These are phyloP conservation scores for Huntiella decipiens DNA, from an alignment of 2,329 filamentous ascomycete species.

Conservation along the genomic window DNA sequence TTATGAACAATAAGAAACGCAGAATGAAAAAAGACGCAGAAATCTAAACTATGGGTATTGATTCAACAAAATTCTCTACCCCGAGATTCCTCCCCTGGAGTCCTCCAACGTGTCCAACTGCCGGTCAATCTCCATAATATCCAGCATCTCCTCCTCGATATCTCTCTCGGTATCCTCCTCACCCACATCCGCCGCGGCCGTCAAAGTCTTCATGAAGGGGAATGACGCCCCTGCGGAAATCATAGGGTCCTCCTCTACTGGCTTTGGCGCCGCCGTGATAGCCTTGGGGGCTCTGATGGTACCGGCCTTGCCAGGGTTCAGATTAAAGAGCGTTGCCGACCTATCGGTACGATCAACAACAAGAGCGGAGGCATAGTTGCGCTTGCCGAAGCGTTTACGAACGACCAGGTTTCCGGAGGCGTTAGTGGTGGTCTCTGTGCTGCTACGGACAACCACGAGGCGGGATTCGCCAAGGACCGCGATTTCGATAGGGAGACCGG, in stretches of 20 bases:
- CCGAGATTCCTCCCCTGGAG: conserved; percentile 20
- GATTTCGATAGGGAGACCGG: conserved; percentile 31
- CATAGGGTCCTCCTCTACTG: conserved; percentile 19
- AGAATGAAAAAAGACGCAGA: neutral
- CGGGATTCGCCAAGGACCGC: conserved; percentile 36
- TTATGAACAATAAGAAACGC: conserved; percentile 1
- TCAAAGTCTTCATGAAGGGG: conserved; percentile 30
- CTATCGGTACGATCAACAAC: conserved; percentile 31
- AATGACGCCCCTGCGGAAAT: neutral
- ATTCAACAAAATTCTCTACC: conserved; percentile 12
- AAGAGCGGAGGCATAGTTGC: conserved; percentile 25
- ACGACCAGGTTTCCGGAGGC: conserved; percentile 22
- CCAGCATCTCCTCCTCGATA: conserved; percentile 41
- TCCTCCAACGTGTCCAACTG: conserved; percentile 36
- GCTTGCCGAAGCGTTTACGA: conserved; percentile 17
- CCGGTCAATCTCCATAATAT: conserved; percentile 47
- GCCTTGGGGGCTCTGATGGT: conserved; percentile 17
- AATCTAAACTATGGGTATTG: conserved; percentile 1
- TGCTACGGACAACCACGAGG: conserved; percentile 34
- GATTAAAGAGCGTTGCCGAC: conserved; percentile 28
- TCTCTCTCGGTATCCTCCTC: conserved; percentile 26
- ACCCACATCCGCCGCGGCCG: conserved; percentile 31
- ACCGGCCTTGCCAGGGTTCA: conserved; percentile 26
- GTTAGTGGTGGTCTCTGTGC: conserved; percentile 22
- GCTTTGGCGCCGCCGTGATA: conserved; percentile 16